Evolutionary conservation across 257 asterid genomes (phyloP), one percentile per base, ranked within the genome.

Genomic region (Solanum infundibuliforme): DNA sequence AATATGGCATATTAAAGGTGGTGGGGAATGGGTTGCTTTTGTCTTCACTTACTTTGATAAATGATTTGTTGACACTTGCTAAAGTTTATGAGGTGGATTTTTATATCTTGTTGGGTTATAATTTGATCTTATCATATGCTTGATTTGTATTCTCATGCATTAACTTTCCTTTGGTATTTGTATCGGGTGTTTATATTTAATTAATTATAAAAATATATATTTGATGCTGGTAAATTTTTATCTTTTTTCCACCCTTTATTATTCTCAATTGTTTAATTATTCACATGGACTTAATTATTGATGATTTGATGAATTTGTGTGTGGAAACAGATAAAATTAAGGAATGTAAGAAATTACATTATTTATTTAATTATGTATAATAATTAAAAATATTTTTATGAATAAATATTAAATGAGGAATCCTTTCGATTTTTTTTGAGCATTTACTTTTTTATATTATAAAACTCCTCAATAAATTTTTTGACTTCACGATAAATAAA

Each of bases 61-160:
- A n/a, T 41, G 87, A 58, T 39, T 72, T 48, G 36, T 85, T 84
- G 88, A 91, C 87, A 88, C 91, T 89, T 88, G 90, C 87, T 83
- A 48, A 66, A 85, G 76, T 79, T 48, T 72, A 18, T 83, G 88
- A 83, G 83, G 85, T 86, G 89, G 89, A 89, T 20, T 23, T 73
- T 85, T 20, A 58, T 58, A 55, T 88, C 79, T 83, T 86, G 88
- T 85, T 90, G 89, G 88, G 46, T 38, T 76, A 12, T 39, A 38
- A 39, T 36, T 12, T 38, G 21, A 21, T 75, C 55, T 23, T 75
- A 75, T 38, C 4, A 18, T 55, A 55, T 6, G n/a, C 10, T 55
- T 55, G 10, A 18, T 55, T 55, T 55, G 16, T 52, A 52, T 52
- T 55, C 65, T 18, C 60, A 39, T 76, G 35, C 60, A 76, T 39